Evolutionary conservation across 768 basidiomycete species (phyloP).

Genomic region (Termitomyces sp.): DNA sequence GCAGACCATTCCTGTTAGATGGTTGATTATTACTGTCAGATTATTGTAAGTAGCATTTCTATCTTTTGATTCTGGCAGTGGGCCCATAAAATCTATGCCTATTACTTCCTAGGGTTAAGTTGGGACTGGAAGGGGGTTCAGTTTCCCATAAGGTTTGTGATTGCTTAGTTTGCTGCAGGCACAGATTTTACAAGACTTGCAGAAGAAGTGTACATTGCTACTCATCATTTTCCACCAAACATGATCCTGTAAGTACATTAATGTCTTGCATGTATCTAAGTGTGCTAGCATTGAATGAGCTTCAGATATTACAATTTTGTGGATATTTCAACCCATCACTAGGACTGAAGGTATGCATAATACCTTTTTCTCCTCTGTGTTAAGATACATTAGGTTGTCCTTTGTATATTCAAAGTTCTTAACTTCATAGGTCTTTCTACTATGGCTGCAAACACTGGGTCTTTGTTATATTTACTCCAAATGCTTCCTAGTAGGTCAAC

Average conservation of each 20-base stretch:
- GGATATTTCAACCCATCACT: slow-evolving; percentile 10
- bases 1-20: no score
- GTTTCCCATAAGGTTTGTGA: no score
- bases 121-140: background rate
- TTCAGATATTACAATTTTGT: slow-evolving; percentile 29
- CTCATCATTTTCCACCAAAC: background rate
- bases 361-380: background rate
- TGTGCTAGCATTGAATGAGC: slow-evolving; percentile 36
- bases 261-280: slow-evolving; percentile 30
- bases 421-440: slow-evolving; percentile 9
- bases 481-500: slow-evolving; percentile 5
- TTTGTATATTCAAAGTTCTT: slow-evolving; percentile 15
- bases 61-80: no score
- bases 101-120: background rate
- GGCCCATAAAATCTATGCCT: background rate
- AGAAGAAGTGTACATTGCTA: background rate
- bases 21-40: no score
- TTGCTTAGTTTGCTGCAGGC: no score
- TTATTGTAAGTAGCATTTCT: no score
- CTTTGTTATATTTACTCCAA: slow-evolving; percentile 12
- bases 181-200: no score
- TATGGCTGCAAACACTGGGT: slow-evolving; percentile 15
- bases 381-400: slow-evolving; percentile 16
- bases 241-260: slow-evolving; percentile 26
- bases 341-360: slow-evolving; percentile 19